Evolutionary conservation across 1,284 basidiomycete genomes (phyloP).

Genomic region (Rhodotorula sp.): DNA sequence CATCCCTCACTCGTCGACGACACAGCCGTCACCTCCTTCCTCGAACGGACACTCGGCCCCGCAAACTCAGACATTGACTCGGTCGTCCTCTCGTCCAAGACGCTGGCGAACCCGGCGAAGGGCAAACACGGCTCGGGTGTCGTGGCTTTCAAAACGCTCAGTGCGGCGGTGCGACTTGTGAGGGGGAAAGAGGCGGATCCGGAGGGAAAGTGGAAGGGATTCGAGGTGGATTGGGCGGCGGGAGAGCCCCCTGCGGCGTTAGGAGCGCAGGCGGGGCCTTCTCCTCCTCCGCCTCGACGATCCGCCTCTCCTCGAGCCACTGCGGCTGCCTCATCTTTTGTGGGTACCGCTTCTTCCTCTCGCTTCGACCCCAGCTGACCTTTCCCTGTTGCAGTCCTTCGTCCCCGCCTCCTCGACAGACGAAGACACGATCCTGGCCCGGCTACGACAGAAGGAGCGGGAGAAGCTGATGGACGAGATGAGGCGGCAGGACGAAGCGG

Average conservation of each 20-base stretch:
- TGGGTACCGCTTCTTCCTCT: background rate
- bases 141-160: slow-evolving; percentile 35
- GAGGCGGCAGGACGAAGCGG: slow-evolving; percentile 36
- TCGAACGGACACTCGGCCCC: slow-evolving; percentile 18
- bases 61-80: slow-evolving; percentile 33
- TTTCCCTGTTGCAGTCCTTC: background rate
- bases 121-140: slow-evolving; percentile 35
- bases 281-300: no score
- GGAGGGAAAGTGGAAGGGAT: slow-evolving; percentile 19
- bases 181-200: slow-evolving; percentile 15
- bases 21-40: background rate
- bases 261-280: background rate
- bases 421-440: slow-evolving; percentile 33
- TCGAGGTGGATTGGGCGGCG: slow-evolving; percentile 41
- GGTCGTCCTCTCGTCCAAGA: slow-evolving; percentile 39
- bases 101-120: slow-evolving; percentile 19
- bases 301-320: background rate
- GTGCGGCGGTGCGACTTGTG: slow-evolving; percentile 35
- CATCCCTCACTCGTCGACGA: slow-evolving; percentile 14
- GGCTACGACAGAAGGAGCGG: slow-evolving; percentile 31
- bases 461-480: slow-evolving; percentile 42
- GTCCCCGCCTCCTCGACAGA: background rate
- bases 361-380: background rate
- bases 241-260: slow-evolving; percentile 30
- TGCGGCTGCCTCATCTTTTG: background rate